Evolutionary conservation across 1,284 basidiomycete genomes (phyloP).

Genomic region (Sporisorium graminicola): DNA sequence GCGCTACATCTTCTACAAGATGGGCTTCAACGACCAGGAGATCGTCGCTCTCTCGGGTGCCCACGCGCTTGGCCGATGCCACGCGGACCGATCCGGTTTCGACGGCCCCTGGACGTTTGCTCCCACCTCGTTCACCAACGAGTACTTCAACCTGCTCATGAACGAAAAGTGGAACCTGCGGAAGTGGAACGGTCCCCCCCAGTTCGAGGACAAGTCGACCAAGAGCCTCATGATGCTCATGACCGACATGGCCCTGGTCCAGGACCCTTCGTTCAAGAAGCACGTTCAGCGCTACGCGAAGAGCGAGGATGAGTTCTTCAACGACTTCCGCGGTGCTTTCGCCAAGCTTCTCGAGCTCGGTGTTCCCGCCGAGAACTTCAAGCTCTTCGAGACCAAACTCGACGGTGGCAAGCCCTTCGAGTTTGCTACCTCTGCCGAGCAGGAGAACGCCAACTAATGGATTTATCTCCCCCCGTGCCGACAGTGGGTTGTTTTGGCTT

Average conservation of each 20-base stretch:
- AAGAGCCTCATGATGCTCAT: slow-evolving; percentile 86
- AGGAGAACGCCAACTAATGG: slow-evolving; percentile 51
- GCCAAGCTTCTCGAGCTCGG: slow-evolving; percentile 65
- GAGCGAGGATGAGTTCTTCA: slow-evolving; percentile 66
- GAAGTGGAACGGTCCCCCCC: slow-evolving; percentile 92
- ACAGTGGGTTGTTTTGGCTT: not conserved
- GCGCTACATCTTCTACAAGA: slow-evolving; percentile 74
- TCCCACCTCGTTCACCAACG: slow-evolving; percentile 88
- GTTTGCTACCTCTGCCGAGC: slow-evolving; percentile 56
- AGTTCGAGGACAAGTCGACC: slow-evolving; percentile 92
- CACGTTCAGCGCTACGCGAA: slow-evolving; percentile 67
- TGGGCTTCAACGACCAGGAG: slow-evolving; percentile 84
- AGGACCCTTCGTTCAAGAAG: slow-evolving; percentile 64
- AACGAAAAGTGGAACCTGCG: slow-evolving; percentile 83
- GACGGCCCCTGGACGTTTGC: slow-evolving; percentile 66
- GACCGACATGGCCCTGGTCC: slow-evolving; percentile 62
- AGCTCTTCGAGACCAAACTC: slow-evolving; percentile 55
- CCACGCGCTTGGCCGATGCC: slow-evolving; percentile 95
- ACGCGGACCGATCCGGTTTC: slow-evolving; percentile 73
- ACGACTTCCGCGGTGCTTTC: slow-evolving; percentile 62
- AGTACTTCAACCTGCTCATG: slow-evolving; percentile 88
- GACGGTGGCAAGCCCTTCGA: slow-evolving; percentile 48
- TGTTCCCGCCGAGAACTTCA: slow-evolving; percentile 65
- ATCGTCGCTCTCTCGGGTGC: slow-evolving; percentile 90
- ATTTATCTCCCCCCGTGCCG: not conserved